Conservation (phyloP, 352 stramenopile genomes). For the Phytophthora pistaciae region DNA sequence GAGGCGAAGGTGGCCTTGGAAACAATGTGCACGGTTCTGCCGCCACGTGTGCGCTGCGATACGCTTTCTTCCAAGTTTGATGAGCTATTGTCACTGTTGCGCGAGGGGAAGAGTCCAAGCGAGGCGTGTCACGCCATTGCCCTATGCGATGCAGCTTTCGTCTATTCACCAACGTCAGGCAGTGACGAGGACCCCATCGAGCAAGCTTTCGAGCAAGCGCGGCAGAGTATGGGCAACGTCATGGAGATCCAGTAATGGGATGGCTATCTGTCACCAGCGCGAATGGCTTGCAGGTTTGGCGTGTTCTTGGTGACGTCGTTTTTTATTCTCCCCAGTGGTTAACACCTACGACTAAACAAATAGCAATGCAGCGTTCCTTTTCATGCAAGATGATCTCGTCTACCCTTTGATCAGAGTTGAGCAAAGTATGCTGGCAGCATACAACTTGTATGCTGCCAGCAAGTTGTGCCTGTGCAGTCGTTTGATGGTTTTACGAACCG, state of each 20-base stretch:
- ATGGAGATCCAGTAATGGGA: slow-evolving; percentile 56
- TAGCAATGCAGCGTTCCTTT: too few species aligned
- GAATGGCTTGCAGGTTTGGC: too few species aligned
- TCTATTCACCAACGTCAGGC: slow-evolving; percentile 26
- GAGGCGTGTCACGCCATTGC: slow-evolving; percentile 65
- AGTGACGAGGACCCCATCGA: slow-evolving; percentile 31
- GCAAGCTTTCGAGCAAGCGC: slow-evolving; percentile 40
- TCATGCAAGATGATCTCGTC: too few species aligned
- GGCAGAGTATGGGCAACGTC: slow-evolving; percentile 42
- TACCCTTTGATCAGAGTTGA: too few species aligned
- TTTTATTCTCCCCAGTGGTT: too few species aligned
- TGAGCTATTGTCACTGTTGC: slow-evolving; percentile 62
- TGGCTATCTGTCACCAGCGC: too few species aligned
- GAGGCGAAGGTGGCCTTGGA: slow-evolving; percentile 77
- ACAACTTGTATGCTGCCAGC: too few species aligned
- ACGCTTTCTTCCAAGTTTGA: slow-evolving; percentile 84
- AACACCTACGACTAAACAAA: too few species aligned
- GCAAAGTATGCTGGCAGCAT: too few species aligned
- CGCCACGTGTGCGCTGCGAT: slow-evolving; percentile 65
- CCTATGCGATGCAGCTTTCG: slow-evolving; percentile 61
- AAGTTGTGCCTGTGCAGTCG: too few species aligned
- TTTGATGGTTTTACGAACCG: neutral
- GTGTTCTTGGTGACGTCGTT: too few species aligned
- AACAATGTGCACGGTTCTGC: slow-evolving; percentile 81
- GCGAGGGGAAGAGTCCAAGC: slow-evolving; percentile 66